These are phyloP conservation scores for Eremomyces bilateralis DNA, from an alignment of 495 filamentous ascomycete species.

Conservation along the genomic window DNA sequence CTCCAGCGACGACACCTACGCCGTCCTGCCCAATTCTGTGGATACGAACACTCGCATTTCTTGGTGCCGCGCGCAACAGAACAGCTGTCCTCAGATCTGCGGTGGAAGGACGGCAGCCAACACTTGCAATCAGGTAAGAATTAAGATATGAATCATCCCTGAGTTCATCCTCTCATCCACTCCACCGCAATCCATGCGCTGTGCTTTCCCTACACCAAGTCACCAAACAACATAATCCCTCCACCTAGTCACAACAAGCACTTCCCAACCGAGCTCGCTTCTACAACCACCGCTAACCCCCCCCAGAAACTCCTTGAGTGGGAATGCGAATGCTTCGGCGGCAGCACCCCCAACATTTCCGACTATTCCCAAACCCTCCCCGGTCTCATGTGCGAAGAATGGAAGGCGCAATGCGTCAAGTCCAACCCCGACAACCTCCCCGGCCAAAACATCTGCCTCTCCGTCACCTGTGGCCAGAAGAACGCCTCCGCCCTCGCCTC, in stretches of 20 bases:
- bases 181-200: neutral
- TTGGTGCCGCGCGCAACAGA: slow-evolving; percentile 18
- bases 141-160: no score
- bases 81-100: slow-evolving; percentile 20
- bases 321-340: slow-evolving; percentile 32
- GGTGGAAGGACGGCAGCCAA: slow-evolving; percentile 13
- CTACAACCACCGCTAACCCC: neutral
- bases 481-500: slow-evolving; percentile 19
- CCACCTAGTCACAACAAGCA: neutral
- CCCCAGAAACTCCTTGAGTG: slow-evolving; percentile 29
- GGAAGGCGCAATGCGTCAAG: slow-evolving; percentile 28
- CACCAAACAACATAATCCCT: neutral
- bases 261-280: neutral
- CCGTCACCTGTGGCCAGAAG: slow-evolving; percentile 24
- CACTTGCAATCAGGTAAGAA: slow-evolving; percentile 18
- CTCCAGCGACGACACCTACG: no score
- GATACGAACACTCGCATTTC: no score
- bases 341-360: slow-evolving; percentile 27
- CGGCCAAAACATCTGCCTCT: slow-evolving; percentile 24
- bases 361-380: slow-evolving; percentile 33
- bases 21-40: no score
- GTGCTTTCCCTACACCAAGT: neutral
- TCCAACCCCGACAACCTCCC: slow-evolving; percentile 23
- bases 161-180: neutral
- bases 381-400: slow-evolving; percentile 31